phyloP scores from a whole-genome alignment of 495 filamentous ascomycete genomes.

The Hypoxylon trugodes region DNA sequence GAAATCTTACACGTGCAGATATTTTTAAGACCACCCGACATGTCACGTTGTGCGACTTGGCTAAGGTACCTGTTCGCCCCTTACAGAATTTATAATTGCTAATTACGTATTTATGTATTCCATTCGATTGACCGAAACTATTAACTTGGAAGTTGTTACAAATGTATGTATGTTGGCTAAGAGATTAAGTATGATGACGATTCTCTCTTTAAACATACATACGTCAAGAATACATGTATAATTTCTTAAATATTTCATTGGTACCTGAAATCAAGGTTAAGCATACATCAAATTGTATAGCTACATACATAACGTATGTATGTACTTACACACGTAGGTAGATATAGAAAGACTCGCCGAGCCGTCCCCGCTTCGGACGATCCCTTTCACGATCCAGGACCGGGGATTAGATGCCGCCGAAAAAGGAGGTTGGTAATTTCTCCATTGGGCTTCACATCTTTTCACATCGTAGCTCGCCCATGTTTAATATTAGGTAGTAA shows the following conservation, averaged over 20 bases:
- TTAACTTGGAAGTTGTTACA: no score
- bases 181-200: no score
- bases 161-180: no score
- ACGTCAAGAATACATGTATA: no score
- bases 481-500: constrained; percentile 35
- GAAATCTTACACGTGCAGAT: constrained; percentile 23
- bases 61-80: not conserved
- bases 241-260: no score
- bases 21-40: constrained; percentile 20
- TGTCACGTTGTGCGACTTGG: constrained; percentile 36
- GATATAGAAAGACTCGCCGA: constrained; percentile 9
- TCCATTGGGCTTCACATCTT: no score
- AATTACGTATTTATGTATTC: no score
- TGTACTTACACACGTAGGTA: no score
- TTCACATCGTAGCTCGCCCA: constrained; percentile 26
- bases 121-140: no score
- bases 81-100: not conserved
- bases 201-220: no score
- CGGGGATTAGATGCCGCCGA: constrained; percentile 28
- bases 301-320: no score
- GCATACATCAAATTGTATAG: not conserved
- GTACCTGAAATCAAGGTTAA: constrained; percentile 4
- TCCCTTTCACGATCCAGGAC: constrained; percentile 17
- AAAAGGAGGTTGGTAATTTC: constrained; percentile 38
- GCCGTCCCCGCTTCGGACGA: constrained; percentile 38